phyloP scores from a whole-genome alignment of 1,139 yeast genomes.

The Zhuliangozyma blackwelliae region DNA sequence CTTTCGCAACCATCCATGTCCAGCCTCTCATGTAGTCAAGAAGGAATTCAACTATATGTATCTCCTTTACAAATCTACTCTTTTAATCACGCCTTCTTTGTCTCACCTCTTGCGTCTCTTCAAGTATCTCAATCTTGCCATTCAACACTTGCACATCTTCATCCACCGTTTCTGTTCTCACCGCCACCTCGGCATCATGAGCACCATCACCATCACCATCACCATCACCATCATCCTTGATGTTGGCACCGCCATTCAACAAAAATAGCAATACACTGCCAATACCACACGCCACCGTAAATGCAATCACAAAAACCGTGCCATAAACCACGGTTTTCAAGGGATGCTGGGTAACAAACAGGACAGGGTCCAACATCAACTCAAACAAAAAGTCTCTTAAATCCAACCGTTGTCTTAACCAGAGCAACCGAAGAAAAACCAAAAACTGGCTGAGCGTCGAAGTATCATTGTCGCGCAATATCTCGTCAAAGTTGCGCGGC shows the following conservation, averaged over 20 bases:
- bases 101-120: too few species aligned
- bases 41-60: too few species aligned
- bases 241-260: conserved; percentile 24
- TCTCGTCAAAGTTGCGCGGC: conserved; percentile 37
- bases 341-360: conserved; percentile 41
- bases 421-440: conserved; percentile 18
- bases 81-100: too few species aligned
- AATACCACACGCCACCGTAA: conserved; percentile 40
- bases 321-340: conserved; percentile 46
- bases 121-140: too few species aligned
- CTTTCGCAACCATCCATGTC: too few species aligned
- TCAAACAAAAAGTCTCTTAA: conserved; percentile 31
- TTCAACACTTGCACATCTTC: too few species aligned
- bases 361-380: conserved; percentile 39
- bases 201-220: too few species aligned
- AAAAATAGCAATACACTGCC: conserved; percentile 31
- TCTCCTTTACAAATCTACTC: too few species aligned
- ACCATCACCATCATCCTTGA: conserved; percentile 4
- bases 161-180: too few species aligned
- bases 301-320: conserved; percentile 31
- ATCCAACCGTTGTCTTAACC: conserved; percentile 19
- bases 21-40: too few species aligned
- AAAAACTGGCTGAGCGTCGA: conserved; percentile 16
- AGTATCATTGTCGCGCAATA: conserved; percentile 24
- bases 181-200: too few species aligned